Evolutionary conservation across 2,329 filamentous ascomycete species (phyloP), one percentile per base, ranked within the genome.

Genomic region (Penicillium hordei): DNA sequence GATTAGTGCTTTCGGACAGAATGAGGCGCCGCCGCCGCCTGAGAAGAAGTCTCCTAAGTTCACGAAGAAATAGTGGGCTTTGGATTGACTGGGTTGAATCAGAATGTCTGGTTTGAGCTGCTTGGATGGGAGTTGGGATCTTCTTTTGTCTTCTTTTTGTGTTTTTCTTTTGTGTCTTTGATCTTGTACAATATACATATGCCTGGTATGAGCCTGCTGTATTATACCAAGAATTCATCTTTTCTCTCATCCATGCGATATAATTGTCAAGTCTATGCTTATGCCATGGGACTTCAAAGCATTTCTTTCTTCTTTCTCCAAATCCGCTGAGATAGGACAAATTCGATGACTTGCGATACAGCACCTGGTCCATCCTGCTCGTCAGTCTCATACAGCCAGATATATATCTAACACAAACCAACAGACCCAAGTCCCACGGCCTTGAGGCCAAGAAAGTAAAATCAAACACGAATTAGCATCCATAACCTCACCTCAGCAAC

Each of bases 1-100:
- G 72, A 83, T 85, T 64, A 80, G 78, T 67, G 79, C 76, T 43
- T 80, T 78, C 69, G 78, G 75, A 31, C 75, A 79, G 68, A 72
- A 73, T 61, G 72, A 75, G 64, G 64, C 69, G 61, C 68, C 53
- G 23, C 55, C 55, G 5, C 55, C 55, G 42, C 55, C 55, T 42
- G 55, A 57, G 49, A 57, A 57, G 55, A 57, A 57, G 55, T 2
- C n/a, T 33, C n/a, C 17, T 7, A 55, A 68, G 63, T 61, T 60
- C 58, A 58, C 65, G 56, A 72, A 72, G 67, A 76, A 75, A 67
- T 72, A 72, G 45, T 25, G 8, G n/a, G 56, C 45, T 50, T 21
- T 39, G 31, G 49, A 51, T 29, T 38, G 46, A 31, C 49, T 25
- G 33, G 15, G 51, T 55, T 55, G 27, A 48, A 46, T 34, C 36